Base-by-base conservation (phyloP, 805 yeast genomes). In the Limtongia smithiae region DNA sequence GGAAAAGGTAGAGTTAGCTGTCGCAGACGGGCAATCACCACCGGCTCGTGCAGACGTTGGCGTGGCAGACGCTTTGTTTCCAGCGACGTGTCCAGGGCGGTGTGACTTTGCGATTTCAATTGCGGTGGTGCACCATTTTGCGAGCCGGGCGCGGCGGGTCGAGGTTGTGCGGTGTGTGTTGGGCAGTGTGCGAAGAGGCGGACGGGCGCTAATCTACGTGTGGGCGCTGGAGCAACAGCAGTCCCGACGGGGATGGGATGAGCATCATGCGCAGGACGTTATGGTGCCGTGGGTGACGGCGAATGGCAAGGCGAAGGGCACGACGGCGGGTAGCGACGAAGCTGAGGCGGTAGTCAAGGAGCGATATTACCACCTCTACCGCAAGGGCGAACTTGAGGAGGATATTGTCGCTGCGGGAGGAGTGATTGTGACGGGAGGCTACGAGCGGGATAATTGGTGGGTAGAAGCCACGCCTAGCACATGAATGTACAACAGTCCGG, bases 361-460 rank as follows among this genome's bases (percentile, higher is more conserved):
- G 69, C 76, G 98, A 60, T 93, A 82, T 62, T 93, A 93, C 62
- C 98, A 93, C 65, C 68, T 93, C 40, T 93, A 93, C 65, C 77
- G 75, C 48, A 68, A 84, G 53, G 97, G 96, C 1, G 98, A 93
- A 64, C 71, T 93, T 37, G 83, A 76, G 40, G 78, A 76, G 4
- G 87, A 91, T 61, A 85, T 85, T 22, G 62, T 59, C 18, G 62
- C 62, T 22, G 96, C 96, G 0, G 95, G 95, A 1, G 90, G 83
- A 1, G 58, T 47, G 3, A 72, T 90, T 0, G 73, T 84, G 0
- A 79, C 76, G 24, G 70, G 77, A 37, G 98, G 98, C 0, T 93
- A 91, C 63, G 97, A 93, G 65, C 79, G 77, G 62, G 98, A 91
- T 64, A 91, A 91, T 62, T 93, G 97, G 97, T 91, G 95, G 85